Conservation (phyloP, 495 filamentous ascomycete species). For the Penicillium malachiteum region DNA sequence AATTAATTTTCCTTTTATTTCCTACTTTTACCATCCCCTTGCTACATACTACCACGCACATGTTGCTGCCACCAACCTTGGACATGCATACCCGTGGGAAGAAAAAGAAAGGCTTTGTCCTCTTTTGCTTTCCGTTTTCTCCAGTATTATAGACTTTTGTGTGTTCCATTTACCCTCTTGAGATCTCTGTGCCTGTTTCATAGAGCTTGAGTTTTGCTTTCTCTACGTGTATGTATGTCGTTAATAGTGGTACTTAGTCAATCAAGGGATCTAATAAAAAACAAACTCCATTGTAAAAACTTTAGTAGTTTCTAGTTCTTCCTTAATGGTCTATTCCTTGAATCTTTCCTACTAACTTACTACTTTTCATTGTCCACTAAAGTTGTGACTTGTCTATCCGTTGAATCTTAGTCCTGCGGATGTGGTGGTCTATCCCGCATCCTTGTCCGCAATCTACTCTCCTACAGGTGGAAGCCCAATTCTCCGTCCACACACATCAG, state of each 20-base stretch:
- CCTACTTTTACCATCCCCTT: constrained; percentile 17
- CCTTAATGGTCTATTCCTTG: not conserved
- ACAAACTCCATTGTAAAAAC: constrained; percentile 5
- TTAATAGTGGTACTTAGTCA: constrained; percentile 50
- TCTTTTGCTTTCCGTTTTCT: constrained; percentile 26
- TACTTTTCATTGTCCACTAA: not conserved
- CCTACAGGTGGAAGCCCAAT: constrained; percentile 26
- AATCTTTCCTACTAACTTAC: not conserved
- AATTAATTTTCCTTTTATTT: constrained; percentile 31
- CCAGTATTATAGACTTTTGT: constrained; percentile 50
- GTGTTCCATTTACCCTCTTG: constrained; percentile 36
- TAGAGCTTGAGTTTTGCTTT: constrained; percentile 43
- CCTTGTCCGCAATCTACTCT: not conserved
- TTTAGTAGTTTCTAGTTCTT: not conserved
- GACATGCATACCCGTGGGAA: constrained; percentile 33
- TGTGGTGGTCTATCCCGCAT: not conserved
- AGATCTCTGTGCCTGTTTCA: constrained; percentile 27
- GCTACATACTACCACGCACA: constrained; percentile 28
- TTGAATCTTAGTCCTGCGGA: too few species aligned
- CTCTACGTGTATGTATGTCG: constrained; percentile 51
- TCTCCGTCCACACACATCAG: constrained; percentile 14
- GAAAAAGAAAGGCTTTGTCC: constrained; percentile 20
- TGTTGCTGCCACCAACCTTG: constrained; percentile 23
- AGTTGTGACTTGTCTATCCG: too few species aligned
- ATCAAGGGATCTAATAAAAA: constrained; percentile 32